Evolutionary conservation across 768 basidiomycete species (phyloP).

Genomic region (Glaciozyma martinii): DNA sequence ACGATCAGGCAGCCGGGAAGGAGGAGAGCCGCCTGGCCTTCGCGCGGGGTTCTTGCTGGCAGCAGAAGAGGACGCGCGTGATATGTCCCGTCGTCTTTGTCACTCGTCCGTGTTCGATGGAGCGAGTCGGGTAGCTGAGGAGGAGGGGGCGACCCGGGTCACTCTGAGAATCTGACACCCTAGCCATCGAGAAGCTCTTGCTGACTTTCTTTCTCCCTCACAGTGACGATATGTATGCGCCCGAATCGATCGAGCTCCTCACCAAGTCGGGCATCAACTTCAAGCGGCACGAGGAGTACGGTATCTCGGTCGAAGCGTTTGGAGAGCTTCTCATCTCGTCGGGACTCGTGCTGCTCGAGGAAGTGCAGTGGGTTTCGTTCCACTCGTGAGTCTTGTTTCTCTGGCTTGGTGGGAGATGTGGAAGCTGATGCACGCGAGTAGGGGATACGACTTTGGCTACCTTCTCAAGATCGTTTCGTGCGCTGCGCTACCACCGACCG

Average conservation of each 20-base stretch:
- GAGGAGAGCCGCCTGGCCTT: too few species aligned
- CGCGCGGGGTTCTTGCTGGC: too few species aligned
- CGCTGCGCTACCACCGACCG: slow-evolving; percentile 73
- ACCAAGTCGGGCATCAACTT: slow-evolving; percentile 95
- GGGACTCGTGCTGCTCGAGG: slow-evolving; percentile 76
- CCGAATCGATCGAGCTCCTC: slow-evolving; percentile 89
- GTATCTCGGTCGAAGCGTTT: slow-evolving; percentile 86
- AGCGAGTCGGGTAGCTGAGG: too few species aligned
- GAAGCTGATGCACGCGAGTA: slow-evolving; percentile 37
- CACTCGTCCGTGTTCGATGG: too few species aligned
- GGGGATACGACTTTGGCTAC: slow-evolving; percentile 98
- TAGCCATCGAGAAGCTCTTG: neutral
- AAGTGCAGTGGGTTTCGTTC: slow-evolving; percentile 94
- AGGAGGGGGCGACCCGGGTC: too few species aligned
- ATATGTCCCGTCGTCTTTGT: too few species aligned
- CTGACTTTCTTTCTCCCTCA: neutral
- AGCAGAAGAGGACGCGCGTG: too few species aligned
- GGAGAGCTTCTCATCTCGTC: slow-evolving; percentile 95
- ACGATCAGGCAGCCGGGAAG: too few species aligned
- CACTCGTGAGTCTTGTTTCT: slow-evolving; percentile 65
- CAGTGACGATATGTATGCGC: slow-evolving; percentile 97
- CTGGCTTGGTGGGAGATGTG: neutral
- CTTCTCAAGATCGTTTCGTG: slow-evolving; percentile 79
- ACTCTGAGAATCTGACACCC: too few species aligned
- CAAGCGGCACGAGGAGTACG: slow-evolving; percentile 80